phyloP scores from a whole-genome alignment of 495 filamentous ascomycete species.

The Aspergillus biplanus region DNA sequence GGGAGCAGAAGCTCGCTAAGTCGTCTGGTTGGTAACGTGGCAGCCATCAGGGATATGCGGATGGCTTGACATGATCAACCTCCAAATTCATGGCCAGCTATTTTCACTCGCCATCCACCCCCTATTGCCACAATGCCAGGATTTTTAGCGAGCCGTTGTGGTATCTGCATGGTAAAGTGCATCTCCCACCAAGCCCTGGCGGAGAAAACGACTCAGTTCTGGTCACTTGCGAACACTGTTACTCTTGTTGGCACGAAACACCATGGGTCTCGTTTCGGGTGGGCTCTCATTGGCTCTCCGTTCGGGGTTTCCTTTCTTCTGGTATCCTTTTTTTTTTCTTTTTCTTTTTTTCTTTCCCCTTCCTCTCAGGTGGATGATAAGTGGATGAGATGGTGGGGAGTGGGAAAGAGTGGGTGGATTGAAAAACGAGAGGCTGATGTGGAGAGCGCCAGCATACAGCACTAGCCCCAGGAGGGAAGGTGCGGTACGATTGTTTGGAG shows the following conservation, averaged over 20 bases:
- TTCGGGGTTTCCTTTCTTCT: background rate
- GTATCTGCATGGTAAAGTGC: slow-evolving; percentile 10
- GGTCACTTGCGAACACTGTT: background rate
- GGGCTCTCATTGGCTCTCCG: background rate
- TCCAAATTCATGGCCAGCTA: slow-evolving; percentile 8
- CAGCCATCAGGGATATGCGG: slow-evolving; percentile 16
- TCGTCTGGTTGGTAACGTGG: slow-evolving; percentile 15
- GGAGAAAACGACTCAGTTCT: background rate
- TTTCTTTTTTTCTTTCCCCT: background rate
- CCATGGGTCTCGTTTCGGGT: background rate
- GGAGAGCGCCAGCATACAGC: background rate
- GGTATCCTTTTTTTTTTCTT: background rate
- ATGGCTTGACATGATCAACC: slow-evolving; percentile 7
- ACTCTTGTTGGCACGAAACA: background rate
- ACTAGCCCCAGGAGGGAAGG: background rate
- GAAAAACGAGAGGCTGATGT: slow-evolving; percentile 1
- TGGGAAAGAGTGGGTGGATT: background rate
- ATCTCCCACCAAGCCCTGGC: background rate
- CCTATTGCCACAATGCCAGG: slow-evolving; percentile 14
- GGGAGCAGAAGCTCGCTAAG: slow-evolving; percentile 15
- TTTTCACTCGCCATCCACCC: slow-evolving; percentile 9
- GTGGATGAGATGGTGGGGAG: background rate
- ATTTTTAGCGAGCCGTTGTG: slow-evolving; percentile 12
- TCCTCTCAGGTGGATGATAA: background rate
- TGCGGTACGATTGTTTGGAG: background rate